Conservation (phyloP, 441 rosid genomes). For the Sinapis alba region DNA sequence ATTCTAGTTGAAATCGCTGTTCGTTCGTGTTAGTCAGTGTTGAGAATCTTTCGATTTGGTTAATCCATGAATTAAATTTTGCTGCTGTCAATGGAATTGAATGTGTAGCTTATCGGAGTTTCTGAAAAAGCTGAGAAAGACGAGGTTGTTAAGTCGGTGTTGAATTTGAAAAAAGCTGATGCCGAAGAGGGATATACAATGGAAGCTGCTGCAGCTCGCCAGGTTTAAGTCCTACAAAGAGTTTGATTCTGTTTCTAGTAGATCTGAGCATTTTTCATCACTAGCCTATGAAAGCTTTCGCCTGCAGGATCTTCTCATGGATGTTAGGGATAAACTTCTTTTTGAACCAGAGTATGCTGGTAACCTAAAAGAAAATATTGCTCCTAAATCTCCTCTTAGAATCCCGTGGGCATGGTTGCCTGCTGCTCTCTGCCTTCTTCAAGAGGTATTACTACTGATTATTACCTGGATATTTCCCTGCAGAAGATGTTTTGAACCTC, state of each 20-base stretch:
- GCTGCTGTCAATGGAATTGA: slow-evolving; percentile 15
- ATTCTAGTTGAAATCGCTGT: not conserved
- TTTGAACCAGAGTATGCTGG: slow-evolving; percentile 98
- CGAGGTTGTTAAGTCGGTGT: slow-evolving; percentile 83
- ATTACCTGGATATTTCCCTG: not conserved
- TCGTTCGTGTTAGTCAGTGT: not conserved
- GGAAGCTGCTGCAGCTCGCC: slow-evolving; percentile 73
- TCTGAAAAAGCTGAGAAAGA: slow-evolving; percentile 86
- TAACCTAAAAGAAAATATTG: slow-evolving; percentile 65
- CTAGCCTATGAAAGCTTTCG: not conserved
- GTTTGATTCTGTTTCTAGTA: slow-evolving; percentile 24
- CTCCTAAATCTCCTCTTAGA: slow-evolving; percentile 74
- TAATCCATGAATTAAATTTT: not conserved
- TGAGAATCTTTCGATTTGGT: slow-evolving; percentile 4
- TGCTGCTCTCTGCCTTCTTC: slow-evolving; percentile 90
- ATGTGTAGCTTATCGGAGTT: slow-evolving; percentile 73
- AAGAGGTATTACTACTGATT: slow-evolving; percentile 63
- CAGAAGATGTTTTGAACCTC: slow-evolving; percentile 14
- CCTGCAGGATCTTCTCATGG: slow-evolving; percentile 81
- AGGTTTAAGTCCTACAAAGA: slow-evolving; percentile 51
- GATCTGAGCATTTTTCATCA: not conserved
- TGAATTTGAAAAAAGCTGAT: slow-evolving; percentile 72
- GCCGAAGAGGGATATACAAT: slow-evolving; percentile 89
- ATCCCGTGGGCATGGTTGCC: slow-evolving; percentile 92
- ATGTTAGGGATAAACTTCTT: slow-evolving; percentile 90